Base-by-base conservation (phyloP, 1,139 yeast genomes). In the Nadsonia starkeyi-henricii region DNA sequence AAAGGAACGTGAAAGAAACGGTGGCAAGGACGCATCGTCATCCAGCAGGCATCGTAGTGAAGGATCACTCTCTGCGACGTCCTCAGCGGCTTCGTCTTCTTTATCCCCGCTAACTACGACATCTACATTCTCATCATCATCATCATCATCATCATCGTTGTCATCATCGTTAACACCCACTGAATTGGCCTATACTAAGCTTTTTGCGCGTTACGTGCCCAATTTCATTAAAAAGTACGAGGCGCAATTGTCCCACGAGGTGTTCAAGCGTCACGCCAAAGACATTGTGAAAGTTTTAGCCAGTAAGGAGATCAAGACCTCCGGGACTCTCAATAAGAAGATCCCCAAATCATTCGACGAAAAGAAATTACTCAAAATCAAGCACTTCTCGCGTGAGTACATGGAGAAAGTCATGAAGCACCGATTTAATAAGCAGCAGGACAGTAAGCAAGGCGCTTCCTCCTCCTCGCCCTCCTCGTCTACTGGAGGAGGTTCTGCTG, bases 141-240 rank as follows among this genome's bases (percentile, higher is more conserved):
- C 20, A 7, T 19, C 20, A 7, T 7, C 20, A 13, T 39, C 42
- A 7, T 21, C 20, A 17, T 20, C 43, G 15, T 12, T 19, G 5
- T 7, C n/a, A 13, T 41, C 43, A 8, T 8, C 9, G 4, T 13
- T 13, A 4, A 5, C 43, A 7, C 15, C 43, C 15, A 41, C 43
- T 13, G 28, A 41, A 41, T 12, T 5, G 43, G 28, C 21, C 68
- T 52, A 69, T 69, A 56, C 84, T 20, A 70, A 66, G 46, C 63
- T 74, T 33, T 78, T 91, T 62, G 97, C 96, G 2, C 67, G 73
- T 23, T 72, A 77, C 57, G 83, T 91, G 19, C 96, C 97, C 2
- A 88, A 88, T 58, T 65, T 83, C 57, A 71, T 89, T 48, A 79
- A 80, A 55, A 77, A 77, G 55, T 79, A 81, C 61, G 82, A 78